Conservation (phyloP, 2,329 filamentous ascomycete genomes). For the Neocucurbitaria cava region DNA sequence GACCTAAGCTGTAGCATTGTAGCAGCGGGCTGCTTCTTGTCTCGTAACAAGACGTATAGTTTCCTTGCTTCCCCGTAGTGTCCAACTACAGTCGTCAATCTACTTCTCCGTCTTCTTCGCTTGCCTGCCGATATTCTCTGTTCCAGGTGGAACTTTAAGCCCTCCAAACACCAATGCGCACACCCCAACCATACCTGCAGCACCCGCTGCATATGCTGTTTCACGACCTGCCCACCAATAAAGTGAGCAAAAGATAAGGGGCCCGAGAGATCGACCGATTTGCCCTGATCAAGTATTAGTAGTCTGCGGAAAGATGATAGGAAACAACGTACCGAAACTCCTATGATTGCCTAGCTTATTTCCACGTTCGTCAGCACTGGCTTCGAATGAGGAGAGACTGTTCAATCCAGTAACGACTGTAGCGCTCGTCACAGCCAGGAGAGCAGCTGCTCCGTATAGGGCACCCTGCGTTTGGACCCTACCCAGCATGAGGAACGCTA, state of each 20-base stretch:
- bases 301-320: neutral
- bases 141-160: conserved; percentile 68
- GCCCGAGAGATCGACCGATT: conserved; percentile 84
- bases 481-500: conserved; percentile 81
- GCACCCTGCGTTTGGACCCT: conserved; percentile 70
- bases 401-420: conserved; percentile 96
- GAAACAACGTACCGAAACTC: conserved; percentile 58
- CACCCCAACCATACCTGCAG: conserved; percentile 79
- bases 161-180: conserved; percentile 72
- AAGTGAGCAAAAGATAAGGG: conserved; percentile 87
- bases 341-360: conserved; percentile 85
- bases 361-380: conserved; percentile 78
- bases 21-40: neutral
- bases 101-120: conserved; percentile 16
- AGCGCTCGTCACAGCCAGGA: conserved; percentile 87
- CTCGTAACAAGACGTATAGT: neutral
- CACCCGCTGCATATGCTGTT: conserved; percentile 81
- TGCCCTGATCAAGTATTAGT: conserved; percentile 67
- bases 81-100: neutral
- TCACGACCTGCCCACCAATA: conserved; percentile 99
- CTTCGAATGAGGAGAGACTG: conserved; percentile 89
- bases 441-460: conserved; percentile 81
- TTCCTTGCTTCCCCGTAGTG: neutral
- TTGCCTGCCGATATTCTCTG: conserved; percentile 40
- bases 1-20: neutral